Evolutionary conservation across 1,284 basidiomycete species (phyloP).

Genomic region (Pascua sp.): DNA sequence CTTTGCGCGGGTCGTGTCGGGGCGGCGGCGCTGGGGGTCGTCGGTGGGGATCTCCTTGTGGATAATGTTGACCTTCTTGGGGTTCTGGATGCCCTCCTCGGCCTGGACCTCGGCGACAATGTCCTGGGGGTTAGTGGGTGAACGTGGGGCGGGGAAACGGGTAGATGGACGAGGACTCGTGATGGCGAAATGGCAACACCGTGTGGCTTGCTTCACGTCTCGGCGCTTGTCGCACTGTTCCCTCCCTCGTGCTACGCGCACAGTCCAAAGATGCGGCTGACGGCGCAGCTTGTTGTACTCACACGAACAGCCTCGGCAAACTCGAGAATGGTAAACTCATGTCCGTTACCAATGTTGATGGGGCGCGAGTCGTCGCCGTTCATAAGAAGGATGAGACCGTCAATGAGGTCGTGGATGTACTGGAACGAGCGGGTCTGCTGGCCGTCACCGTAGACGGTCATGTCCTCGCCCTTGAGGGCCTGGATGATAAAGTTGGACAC

Average conservation of each 20-base stretch:
- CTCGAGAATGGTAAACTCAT: conserved; percentile 90
- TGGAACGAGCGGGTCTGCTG: conserved; percentile 94
- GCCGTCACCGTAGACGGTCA: conserved; percentile 97
- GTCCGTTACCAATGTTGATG: conserved; percentile 88
- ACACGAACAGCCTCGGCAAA: conserved; percentile 77
- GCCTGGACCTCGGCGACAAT: conserved; percentile 83
- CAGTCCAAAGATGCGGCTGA: background rate
- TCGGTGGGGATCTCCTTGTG: conserved; percentile 85
- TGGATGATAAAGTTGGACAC: conserved; percentile 99
- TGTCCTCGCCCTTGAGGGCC: conserved; percentile 87
- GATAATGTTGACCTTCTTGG: conserved; percentile 65
- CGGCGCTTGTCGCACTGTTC: no score
- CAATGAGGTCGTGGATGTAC: conserved; percentile 61
- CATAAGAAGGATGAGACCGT: conserved; percentile 79
- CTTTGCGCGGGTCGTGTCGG: conserved; percentile 88
- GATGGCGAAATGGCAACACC: no score
- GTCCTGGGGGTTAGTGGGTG: conserved; percentile 48
- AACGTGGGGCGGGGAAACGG: no score
- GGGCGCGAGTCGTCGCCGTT: conserved; percentile 85
- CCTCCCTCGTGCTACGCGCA: no score
- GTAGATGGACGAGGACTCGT: no score
- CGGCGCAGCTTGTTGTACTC: background rate
- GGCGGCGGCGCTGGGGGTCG: conserved; percentile 88
- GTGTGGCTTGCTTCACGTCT: no score
- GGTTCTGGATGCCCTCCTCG: conserved; percentile 64